Percentiles rank a stretch among this genome's conserved stretches.
Conservation (phyloP, 768 basidiomycete genomes). For the Phanerochaete carnosa region DNA sequence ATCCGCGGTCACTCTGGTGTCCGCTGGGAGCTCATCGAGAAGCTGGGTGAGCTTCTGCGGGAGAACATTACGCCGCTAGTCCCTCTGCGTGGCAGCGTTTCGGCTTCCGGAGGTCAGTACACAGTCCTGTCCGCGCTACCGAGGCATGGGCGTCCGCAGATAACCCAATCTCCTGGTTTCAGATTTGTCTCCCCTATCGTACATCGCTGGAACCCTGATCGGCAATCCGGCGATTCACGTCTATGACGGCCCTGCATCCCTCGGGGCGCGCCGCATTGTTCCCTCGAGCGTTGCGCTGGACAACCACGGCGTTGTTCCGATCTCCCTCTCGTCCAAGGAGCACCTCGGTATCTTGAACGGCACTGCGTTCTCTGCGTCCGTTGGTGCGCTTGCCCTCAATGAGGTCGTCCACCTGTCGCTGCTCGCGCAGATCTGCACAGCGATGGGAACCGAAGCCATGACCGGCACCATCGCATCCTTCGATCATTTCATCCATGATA, state of each 20-base stretch:
- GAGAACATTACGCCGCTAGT: conserved; percentile 77
- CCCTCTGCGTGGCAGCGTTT: conserved; percentile 85
- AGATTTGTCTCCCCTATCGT: conserved; percentile 80
- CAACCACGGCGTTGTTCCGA: conserved; percentile 60
- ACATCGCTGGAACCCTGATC: conserved; percentile 76
- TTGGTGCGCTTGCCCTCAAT: no score
- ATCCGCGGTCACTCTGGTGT: no score
- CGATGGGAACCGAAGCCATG: conserved; percentile 82
- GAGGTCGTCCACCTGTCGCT: no score
- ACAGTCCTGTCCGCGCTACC: background rate
- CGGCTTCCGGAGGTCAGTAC: conserved; percentile 74
- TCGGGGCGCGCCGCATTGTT: conserved; percentile 47
- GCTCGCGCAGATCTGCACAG: conserved; percentile 72
- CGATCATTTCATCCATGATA: conserved; percentile 73
- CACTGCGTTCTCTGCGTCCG: no score
- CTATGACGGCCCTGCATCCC: conserved; percentile 50
- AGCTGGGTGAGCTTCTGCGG: conserved; percentile 68
- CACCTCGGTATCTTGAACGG: no score
- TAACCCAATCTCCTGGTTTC: no score
- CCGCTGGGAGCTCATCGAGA: conserved; percentile 74
- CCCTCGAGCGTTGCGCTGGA: conserved; percentile 56
- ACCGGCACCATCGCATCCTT: conserved; percentile 69
- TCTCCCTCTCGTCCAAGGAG: no score
- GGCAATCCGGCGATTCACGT: conserved; percentile 80
- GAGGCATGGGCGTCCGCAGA: no score